These are phyloP conservation scores for Leccinum ochraceum DNA, from an alignment of 768 basidiomycete species.

Conservation along the genomic window DNA sequence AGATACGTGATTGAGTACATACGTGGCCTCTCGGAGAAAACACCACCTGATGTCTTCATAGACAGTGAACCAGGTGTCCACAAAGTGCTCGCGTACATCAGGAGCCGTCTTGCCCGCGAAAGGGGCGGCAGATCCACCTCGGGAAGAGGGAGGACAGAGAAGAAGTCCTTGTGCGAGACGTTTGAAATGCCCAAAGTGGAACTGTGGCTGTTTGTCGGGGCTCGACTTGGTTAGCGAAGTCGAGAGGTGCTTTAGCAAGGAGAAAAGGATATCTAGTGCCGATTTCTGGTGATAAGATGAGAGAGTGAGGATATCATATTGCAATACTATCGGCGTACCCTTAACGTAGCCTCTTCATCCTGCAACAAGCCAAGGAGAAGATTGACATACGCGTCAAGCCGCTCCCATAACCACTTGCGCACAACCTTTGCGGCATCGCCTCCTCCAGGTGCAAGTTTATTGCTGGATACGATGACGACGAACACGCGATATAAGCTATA, in stretches of 20 bases:
- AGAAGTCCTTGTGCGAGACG: slow-evolving; percentile 62
- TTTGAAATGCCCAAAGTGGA: slow-evolving; percentile 68
- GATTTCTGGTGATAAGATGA: slow-evolving; percentile 50
- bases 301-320: slow-evolving; percentile 5
- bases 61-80: slow-evolving; percentile 72
- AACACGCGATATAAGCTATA: slow-evolving; percentile 85
- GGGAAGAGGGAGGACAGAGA: slow-evolving; percentile 55
- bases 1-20: slow-evolving; percentile 22
- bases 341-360: slow-evolving; percentile 72
- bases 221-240: slow-evolving; percentile 51
- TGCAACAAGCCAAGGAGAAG: slow-evolving; percentile 70
- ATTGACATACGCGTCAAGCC: slow-evolving; percentile 67
- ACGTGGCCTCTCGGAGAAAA: slow-evolving; percentile 81
- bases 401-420: slow-evolving; percentile 78
- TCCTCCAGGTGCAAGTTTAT: slow-evolving; percentile 52
- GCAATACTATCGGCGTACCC: slow-evolving; percentile 49
- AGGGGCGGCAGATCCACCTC: slow-evolving; percentile 19
- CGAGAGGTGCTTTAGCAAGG: slow-evolving; percentile 77
- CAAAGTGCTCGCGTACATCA: slow-evolving; percentile 65
- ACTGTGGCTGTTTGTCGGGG: slow-evolving; percentile 54
- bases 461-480: slow-evolving; percentile 57
- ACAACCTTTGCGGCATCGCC: slow-evolving; percentile 60
- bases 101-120: slow-evolving; percentile 45
- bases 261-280: slow-evolving; percentile 73
- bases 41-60: slow-evolving; percentile 88